phyloP scores from a whole-genome alignment of 2,329 filamentous ascomycete species.

The Claviceps sp. region DNA sequence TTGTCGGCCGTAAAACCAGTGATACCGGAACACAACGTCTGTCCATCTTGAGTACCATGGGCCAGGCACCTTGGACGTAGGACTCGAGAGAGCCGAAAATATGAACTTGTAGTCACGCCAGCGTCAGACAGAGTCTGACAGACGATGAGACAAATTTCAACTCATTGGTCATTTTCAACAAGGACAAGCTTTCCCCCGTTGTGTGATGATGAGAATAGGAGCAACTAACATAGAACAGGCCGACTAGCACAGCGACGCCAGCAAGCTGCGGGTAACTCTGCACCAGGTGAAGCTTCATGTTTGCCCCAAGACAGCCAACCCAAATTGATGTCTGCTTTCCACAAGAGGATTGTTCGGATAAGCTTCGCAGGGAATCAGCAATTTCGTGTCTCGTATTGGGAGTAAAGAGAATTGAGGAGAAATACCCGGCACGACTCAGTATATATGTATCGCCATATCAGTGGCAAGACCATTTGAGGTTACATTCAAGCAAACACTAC shows the following conservation, averaged over 20 bases:
- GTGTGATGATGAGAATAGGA: background rate
- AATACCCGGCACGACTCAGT: no score
- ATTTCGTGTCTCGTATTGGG: no score
- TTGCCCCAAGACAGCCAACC: background rate
- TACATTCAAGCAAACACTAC: no score
- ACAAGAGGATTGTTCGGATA: no score
- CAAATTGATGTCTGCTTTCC: no score
- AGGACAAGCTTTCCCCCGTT: no score
- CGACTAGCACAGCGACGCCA: background rate
- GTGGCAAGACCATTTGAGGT: no score
- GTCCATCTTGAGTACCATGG: constrained; percentile 15
- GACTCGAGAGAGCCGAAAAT: background rate
- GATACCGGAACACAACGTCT: constrained; percentile 6
- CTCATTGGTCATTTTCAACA: background rate
- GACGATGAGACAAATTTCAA: background rate
- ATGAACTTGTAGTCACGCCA: background rate
- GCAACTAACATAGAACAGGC: constrained; percentile 1
- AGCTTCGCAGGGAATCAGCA: no score
- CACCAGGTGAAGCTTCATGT: background rate
- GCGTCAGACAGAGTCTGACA: background rate
- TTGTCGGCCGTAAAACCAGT: constrained; percentile 9
- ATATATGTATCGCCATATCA: no score
- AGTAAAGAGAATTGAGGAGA: no score
- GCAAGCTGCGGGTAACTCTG: background rate
- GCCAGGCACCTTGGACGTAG: constrained; percentile 11